Base-by-base conservation (phyloP, 2,329 filamentous ascomycete species). In the Dactylonectria macrodidyma region DNA sequence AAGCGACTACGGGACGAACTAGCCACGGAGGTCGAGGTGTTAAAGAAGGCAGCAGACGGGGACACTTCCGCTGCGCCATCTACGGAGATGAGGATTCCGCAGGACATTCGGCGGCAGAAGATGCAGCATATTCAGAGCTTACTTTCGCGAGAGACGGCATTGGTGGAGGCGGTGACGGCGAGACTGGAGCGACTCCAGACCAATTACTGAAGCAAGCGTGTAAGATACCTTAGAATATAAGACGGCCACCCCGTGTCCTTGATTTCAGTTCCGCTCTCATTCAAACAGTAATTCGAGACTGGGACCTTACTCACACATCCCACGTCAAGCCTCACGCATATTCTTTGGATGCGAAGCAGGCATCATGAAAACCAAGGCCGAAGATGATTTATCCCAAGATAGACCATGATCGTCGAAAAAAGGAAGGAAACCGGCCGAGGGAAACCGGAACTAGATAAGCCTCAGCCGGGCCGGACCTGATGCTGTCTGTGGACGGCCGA, bases 81-180 rank as follows among this genome's bases (percentile, higher is more conserved):
- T 30, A 80, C 81, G 52, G 83, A 86, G 66, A 72, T 88, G 58
- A 83, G 84, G 70, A 88, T 92, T 61, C 88, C 90, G 12, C 81
- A 85, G 22, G 89, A 90, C 62, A 85, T 92, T 66, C 85, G 90
- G 66, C 88, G 85, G 79, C 87, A 84, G 58, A 92, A 92, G 80
- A 80, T 93, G 71, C 84, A 84, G 64, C 87, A 92, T 77, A 89
- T 93, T 24, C 89, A 89, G 80, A 81, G 81, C 33, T 79, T 93
- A 67, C 80, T 94, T 71, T 89, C 91, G 65, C 83, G 91, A 33
- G 91, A 94, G 80, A 88, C 88, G 54, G 90, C 90, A 5, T 79
- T 93, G 74, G 89, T 93, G 7, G 91, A 93, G 72, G 91, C 89
- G 24, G 87, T 92, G 24, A 90, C 87, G 71, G 84, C 84, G 64